Base-by-base conservation (phyloP, 2,329 filamentous ascomycete species). In the Colletotrichum limetticola region DNA sequence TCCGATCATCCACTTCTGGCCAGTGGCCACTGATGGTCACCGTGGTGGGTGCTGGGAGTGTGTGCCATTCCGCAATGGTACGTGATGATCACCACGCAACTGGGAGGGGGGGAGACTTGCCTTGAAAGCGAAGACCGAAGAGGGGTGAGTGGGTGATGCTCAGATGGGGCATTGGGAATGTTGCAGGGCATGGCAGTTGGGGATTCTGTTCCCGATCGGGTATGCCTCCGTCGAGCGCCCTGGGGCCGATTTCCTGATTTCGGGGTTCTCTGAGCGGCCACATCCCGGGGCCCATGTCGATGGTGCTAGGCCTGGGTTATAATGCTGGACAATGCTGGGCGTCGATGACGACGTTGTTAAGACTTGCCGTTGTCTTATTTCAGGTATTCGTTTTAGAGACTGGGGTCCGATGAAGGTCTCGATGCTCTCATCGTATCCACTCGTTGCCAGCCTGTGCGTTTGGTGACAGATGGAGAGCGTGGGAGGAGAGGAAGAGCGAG, bases 281-380 rank as follows among this genome's bases (percentile, higher is more conserved):
- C 14, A 66, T 61, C 52, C 32, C 32, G 46, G 56, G 49, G 46
- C 66, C 62, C 46, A 49, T 52, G 35, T 68, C 42, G 19, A 22
- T n/a, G 42, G 42, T 49, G 42, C 42, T 49, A 22, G 42, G 3
- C 42, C 42, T 49, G 19, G 42, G 42, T 42, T 42, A 42, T 42
- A 42, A 42, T 19, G 37, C 42, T 49, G 42, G 42, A 8, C 42
- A 8, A 5, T 22, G 42, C 42, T 49, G 42, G 42, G 37, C n/a
- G 37, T 46, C 66, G n/a, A 72, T 70, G 55, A 70, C 66, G 59
- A 61, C 60, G 53, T 59, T 49, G 46, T 69, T 66, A 46, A 55
- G 32, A 12, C 32, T 53, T 64, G 65, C 66, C 32, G 61, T 63
- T 60, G 28, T 60, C 30, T 42, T 60, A 42, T 61, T 42, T 61